Percentiles rank a stretch among this genome's conserved stretches.
These are phyloP conservation scores for Solanum dulcamara DNA, from an alignment of 257 asterid species.

Conservation along the genomic window DNA sequence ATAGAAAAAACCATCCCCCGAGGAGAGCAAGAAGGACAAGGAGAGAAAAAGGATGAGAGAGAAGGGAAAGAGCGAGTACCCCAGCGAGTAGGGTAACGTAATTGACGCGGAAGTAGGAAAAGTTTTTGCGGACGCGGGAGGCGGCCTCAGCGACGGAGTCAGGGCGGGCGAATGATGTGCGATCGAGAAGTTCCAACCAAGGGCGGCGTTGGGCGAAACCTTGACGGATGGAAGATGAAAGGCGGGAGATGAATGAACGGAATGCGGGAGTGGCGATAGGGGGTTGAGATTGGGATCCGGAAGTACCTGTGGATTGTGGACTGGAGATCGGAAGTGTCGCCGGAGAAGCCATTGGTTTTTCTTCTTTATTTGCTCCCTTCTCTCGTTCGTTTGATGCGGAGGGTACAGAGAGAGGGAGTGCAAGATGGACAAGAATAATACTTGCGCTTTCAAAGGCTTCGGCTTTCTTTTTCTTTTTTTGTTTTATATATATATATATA, in stretches of 20 bases:
- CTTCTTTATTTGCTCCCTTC: not conserved
- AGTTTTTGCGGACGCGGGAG: conserved; percentile 70
- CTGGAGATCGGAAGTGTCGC: conserved; percentile 65
- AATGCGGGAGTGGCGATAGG: conserved; percentile 74
- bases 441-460: not conserved
- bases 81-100: conserved; percentile 54
- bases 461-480: not conserved
- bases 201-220: conserved; percentile 86
- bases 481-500: no score
- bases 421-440: not conserved
- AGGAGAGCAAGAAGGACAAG: conserved; percentile 49
- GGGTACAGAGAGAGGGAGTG: not conserved
- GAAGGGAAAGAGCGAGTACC: conserved; percentile 64
- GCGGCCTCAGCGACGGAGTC: conserved; percentile 73
- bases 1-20: conserved; percentile 64
- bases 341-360: conserved; percentile 42
- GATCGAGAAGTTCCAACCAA: conserved; percentile 71
- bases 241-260: conserved; percentile 57
- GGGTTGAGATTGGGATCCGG: conserved; percentile 12
- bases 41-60: conserved; percentile 73
- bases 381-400: not conserved
- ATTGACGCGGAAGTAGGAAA: conserved; percentile 72
- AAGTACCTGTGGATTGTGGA: conserved; percentile 32
- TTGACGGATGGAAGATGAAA: conserved; percentile 47
- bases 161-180: conserved; percentile 76